Evolutionary conservation across 495 filamentous ascomycete species (phyloP).

Genomic region (Xylaria nigripes): DNA sequence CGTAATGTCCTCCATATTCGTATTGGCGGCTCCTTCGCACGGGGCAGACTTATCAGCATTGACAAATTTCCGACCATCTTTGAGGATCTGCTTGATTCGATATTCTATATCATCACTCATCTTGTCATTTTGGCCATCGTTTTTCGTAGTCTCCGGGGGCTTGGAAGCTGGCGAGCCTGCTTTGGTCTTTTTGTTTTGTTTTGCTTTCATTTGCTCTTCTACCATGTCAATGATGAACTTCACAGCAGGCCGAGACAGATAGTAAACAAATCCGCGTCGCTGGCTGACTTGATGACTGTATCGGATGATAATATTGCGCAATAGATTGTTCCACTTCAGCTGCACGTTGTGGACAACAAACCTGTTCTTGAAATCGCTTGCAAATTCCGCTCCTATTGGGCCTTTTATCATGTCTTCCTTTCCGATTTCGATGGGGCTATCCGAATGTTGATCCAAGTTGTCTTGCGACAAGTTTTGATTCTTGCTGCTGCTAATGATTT

Average conservation of each 20-base stretch:
- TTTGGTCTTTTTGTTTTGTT: constrained; percentile 34
- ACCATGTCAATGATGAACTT: constrained; percentile 98
- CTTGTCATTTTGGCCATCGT: constrained; percentile 30
- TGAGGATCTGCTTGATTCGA: constrained; percentile 78
- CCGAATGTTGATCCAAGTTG: constrained; percentile 13
- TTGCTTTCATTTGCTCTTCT: constrained; percentile 75
- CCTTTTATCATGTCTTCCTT: constrained; percentile 36
- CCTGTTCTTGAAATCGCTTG: constrained; percentile 93
- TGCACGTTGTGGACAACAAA: constrained; percentile 98
- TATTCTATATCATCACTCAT: constrained; percentile 60
- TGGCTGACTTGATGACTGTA: constrained; percentile 98
- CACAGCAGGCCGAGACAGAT: constrained; percentile 88
- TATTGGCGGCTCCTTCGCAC: constrained; percentile 27
- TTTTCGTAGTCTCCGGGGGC: constrained; percentile 18
- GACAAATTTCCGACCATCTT: constrained; percentile 77
- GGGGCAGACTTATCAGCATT: constrained; percentile 46
- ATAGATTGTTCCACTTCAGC: constrained; percentile 94
- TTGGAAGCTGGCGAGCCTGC: constrained; percentile 28
- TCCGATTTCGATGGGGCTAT: constrained; percentile 25
- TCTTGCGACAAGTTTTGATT: constrained; percentile 7
- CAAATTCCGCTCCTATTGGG: constrained; percentile 56
- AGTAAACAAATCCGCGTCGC: constrained; percentile 92
- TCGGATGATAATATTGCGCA: constrained; percentile 90
- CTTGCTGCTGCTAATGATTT: constrained; percentile 15
- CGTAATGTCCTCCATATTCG: constrained; percentile 50